Conservation (phyloP, 176 grass and related monocot genomes). For the Phragmites australis region DNA sequence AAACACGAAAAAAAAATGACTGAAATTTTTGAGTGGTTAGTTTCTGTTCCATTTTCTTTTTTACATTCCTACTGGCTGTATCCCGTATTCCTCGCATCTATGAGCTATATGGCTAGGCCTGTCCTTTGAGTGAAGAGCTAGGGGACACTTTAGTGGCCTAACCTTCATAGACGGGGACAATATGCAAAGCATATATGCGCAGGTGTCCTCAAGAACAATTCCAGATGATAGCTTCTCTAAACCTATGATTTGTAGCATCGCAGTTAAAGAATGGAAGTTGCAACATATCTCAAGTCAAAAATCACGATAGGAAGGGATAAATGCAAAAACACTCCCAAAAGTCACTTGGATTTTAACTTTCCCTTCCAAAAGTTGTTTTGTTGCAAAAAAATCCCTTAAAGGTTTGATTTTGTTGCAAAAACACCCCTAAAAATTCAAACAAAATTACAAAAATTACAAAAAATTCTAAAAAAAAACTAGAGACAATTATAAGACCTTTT, state of each 20-base stretch:
- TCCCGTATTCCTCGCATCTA: neutral
- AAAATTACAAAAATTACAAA: too few species aligned
- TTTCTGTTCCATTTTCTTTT: neutral
- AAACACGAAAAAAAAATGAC: neutral
- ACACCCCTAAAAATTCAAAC: too few species aligned
- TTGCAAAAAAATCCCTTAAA: too few species aligned
- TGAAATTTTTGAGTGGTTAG: neutral
- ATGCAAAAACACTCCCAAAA: too few species aligned
- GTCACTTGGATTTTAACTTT: too few species aligned
- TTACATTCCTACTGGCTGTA: neutral
- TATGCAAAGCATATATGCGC: constrained; percentile 38
- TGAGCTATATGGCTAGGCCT: neutral
- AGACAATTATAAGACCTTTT: too few species aligned
- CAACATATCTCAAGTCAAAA: neutral
- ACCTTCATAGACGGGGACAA: constrained; percentile 26
- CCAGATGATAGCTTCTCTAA: constrained; percentile 3
- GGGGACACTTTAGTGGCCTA: constrained; percentile 5
- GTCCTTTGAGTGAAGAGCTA: constrained; percentile 39
- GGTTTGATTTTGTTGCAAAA: too few species aligned
- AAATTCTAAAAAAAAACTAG: too few species aligned
- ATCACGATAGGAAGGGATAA: too few species aligned
- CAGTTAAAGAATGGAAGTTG: neutral
- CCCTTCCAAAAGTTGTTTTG: too few species aligned
- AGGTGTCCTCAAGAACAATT: constrained; percentile 32
- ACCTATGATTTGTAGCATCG: neutral